Conservation (phyloP, 129 eudicot genomes). For the Saussurea involucrata region DNA sequence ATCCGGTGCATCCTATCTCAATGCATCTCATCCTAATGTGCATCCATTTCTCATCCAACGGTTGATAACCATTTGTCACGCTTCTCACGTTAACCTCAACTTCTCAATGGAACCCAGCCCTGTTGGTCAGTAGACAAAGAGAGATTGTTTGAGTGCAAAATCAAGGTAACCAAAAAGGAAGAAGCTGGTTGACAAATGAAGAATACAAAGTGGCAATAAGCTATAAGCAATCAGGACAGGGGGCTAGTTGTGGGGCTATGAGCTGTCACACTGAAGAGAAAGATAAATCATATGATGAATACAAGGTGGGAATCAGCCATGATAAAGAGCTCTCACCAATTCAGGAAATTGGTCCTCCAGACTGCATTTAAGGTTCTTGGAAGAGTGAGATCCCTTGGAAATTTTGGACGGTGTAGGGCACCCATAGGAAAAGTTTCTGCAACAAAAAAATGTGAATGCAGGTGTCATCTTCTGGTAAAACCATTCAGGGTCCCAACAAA, state of each 20-base stretch:
- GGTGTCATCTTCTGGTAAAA: not conserved
- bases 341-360: conserved; percentile 39
- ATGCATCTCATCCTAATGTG: too few species aligned
- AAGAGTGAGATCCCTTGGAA: conserved; percentile 29
- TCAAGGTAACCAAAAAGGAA: not conserved
- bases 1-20: too few species aligned
- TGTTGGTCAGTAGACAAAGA: not conserved
- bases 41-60: too few species aligned
- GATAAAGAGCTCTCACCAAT: conserved; percentile 46
- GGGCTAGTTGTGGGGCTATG: not conserved
- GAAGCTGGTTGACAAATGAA: not conserved
- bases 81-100: too few species aligned
- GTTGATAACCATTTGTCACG: too few species aligned
- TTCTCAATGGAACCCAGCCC: too few species aligned
- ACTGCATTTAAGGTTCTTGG: conserved; percentile 29
- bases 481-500: not conserved
- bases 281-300: not conserved
- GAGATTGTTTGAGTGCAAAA: not conserved
- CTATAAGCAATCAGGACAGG: conserved; percentile 2
- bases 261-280: not conserved
- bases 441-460: conserved; percentile 6
- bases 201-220: not conserved
- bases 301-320: conserved; percentile 13
- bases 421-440: conserved; percentile 46
- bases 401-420: conserved; percentile 37